phyloP scores from a whole-genome alignment of 192 early-diverging fungal genomes.

The Coemansia sp. region DNA sequence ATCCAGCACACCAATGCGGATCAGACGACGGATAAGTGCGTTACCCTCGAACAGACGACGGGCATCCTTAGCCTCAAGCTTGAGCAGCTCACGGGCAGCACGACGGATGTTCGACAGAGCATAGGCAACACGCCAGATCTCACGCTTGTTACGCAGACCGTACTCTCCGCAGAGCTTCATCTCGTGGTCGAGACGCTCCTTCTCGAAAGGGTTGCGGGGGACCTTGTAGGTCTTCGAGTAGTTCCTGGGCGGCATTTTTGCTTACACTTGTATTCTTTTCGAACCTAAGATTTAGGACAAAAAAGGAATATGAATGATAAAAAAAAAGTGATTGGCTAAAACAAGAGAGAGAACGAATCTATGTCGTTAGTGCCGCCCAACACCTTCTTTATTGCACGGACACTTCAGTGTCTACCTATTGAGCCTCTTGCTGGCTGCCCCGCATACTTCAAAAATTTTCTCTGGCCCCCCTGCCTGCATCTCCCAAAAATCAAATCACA shows the following conservation, averaged over 20 bases:
- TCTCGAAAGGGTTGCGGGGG: slow-evolving; percentile 95
- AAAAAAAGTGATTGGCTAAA: slow-evolving; percentile 21
- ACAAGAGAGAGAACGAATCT: slow-evolving; percentile 26
- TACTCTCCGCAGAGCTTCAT: slow-evolving; percentile 96
- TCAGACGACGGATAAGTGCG: slow-evolving; percentile 97
- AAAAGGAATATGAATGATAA: slow-evolving; percentile 1
- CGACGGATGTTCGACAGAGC: slow-evolving; percentile 99
- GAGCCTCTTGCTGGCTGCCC: neutral
- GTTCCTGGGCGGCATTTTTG: slow-evolving; percentile 55
- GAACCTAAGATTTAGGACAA: slow-evolving; percentile 1
- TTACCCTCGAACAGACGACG: slow-evolving; percentile 99
- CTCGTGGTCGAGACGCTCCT: slow-evolving; percentile 94
- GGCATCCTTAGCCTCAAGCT: slow-evolving; percentile 94
- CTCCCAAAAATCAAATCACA: slow-evolving; percentile 29
- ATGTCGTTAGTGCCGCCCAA: neutral
- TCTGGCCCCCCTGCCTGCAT: slow-evolving; percentile 33
- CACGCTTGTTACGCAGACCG: slow-evolving; percentile 98
- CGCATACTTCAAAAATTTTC: slow-evolving; percentile 28
- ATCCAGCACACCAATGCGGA: slow-evolving; percentile 97
- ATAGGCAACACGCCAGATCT: slow-evolving; percentile 97
- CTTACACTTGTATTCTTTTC: slow-evolving; percentile 13
- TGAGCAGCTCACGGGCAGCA: slow-evolving; percentile 99
- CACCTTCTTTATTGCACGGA: neutral
- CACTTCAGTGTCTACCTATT: neutral
- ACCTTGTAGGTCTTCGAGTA: slow-evolving; percentile 91